These are phyloP conservation scores for Herpomyces periplanetae DNA, from an alignment of 2,329 filamentous ascomycete genomes.

Conservation along the genomic window DNA sequence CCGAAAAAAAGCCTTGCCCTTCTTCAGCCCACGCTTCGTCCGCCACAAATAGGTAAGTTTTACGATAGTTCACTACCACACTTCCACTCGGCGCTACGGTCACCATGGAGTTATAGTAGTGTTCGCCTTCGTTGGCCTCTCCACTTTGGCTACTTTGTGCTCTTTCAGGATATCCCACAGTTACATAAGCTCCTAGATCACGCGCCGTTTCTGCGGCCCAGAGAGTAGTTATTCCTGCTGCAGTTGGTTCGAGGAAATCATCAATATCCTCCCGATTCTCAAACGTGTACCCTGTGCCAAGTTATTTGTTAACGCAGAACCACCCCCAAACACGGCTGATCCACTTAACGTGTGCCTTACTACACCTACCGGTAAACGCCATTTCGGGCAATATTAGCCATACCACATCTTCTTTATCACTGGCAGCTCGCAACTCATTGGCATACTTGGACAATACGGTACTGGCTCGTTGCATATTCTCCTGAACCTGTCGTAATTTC, in stretches of 20 bases:
- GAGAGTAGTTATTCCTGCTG: constrained; percentile 21
- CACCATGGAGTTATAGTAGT: constrained; percentile 17
- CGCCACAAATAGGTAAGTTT: constrained; percentile 23
- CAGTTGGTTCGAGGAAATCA: constrained; percentile 24
- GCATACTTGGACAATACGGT: constrained; percentile 16
- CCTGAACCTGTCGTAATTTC: constrained; percentile 23
- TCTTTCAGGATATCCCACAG: constrained; percentile 41
- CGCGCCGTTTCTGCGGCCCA: constrained; percentile 28
- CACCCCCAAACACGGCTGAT: constrained; percentile 1
- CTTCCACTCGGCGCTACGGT: constrained; percentile 15
- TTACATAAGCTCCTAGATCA: constrained; percentile 23
- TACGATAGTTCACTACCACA: constrained; percentile 19
- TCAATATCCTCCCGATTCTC: constrained; percentile 22
- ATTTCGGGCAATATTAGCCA: constrained; percentile 34
- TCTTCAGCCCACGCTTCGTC: constrained; percentile 22
- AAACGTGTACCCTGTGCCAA: constrained; percentile 28
- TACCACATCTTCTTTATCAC: constrained; percentile 20
- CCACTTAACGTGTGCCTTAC: constrained; percentile 1
- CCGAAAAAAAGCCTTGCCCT: constrained; percentile 6
- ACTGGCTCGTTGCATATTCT: constrained; percentile 28
- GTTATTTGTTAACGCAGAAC: background rate
- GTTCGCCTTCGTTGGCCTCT: constrained; percentile 4
- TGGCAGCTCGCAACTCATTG: constrained; percentile 9
- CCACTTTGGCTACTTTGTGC: too few species aligned
- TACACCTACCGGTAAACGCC: constrained; percentile 22